Base-by-base conservation (phyloP, 345 rosid genomes). In the Linum lewisii region DNA sequence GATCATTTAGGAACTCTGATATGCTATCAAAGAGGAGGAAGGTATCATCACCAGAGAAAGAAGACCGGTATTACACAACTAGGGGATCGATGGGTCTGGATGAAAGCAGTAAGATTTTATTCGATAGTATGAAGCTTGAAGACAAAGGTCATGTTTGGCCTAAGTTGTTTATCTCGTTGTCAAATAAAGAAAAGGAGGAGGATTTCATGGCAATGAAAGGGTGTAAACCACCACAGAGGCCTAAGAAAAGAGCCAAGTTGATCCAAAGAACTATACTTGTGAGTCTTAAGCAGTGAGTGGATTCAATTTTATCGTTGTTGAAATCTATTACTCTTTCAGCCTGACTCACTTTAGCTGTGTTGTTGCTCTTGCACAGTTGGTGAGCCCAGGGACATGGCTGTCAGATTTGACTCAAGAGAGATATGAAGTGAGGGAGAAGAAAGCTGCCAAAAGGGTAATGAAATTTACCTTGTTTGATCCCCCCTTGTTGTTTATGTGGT, bases 181-280 rank as follows among this genome's bases (percentile, higher is more conserved):
- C 98, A 1, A 85, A 67, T 73, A 91, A 91, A 80, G 96, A 87
- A 72, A 91, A 88, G 72, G 98, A 91, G 75, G 95, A 87, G 72
- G 95, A 91, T 80, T 87, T 85, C 77, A 72, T 88, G 84, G 88
- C 88, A 34, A 84, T 91, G 94, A 91, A 91, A 78, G 98, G 96
- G 21, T 85, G 98, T 65, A 91, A 85, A 70, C 95, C 78, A 58
- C 84, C 98, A 66, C 98, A 91, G 60, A 76, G 96, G 75, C 98
- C 98, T 8, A 88, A 85, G 76, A 91, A 87, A 65, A 72, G 98
- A 64, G 91, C 96, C 50, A 88, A 91, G 67, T 66, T 84, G 74
- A 85, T 91, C 64, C 98, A 87, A 75, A 84, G 80, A 72, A 84
- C 89, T 50, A 72, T 87, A 63, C 88, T 84, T 32, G 98, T 86